A percentile compares a stretch with the other conserved stretches of the same genome.
Evolutionary conservation across 176 grass and related monocot species (phyloP).

Genomic region (Bothriochloa decipiens): DNA sequence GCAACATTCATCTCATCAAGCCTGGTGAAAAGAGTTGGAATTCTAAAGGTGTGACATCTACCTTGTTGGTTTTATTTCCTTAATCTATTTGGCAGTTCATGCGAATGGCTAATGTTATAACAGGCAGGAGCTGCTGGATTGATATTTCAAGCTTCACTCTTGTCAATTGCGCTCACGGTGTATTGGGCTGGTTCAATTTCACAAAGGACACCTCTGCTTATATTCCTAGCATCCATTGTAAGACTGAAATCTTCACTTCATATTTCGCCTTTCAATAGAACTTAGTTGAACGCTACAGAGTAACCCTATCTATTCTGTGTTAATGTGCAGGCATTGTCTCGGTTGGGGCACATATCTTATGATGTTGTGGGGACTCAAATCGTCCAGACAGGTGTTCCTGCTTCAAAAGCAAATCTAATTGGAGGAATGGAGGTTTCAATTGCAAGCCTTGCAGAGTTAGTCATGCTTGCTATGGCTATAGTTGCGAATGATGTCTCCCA

Average conservation of each 20-base stretch:
- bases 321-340: conserved; percentile 73
- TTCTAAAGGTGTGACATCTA: conserved; percentile 80
- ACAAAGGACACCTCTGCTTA: conserved; percentile 60
- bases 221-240: conserved; percentile 90
- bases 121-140: conserved; percentile 96
- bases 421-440: conserved; percentile 92
- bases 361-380: conserved; percentile 97
- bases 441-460: conserved; percentile 88
- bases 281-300: background rate
- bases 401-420: conserved; percentile 93
- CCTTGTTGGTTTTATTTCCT: conserved; percentile 1
- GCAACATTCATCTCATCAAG: conserved; percentile 88
- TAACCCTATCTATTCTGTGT: conserved; percentile 26
- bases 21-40: conserved; percentile 89
- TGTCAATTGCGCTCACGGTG: conserved; percentile 68
- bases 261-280: conserved; percentile 20
- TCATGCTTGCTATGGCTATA: conserved; percentile 93
- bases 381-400: conserved; percentile 85
- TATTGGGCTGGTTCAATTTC: conserved; percentile 88
- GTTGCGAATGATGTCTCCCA: conserved; percentile 87
- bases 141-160: conserved; percentile 88
- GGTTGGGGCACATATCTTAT: conserved; percentile 96
- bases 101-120: conserved; percentile 30
- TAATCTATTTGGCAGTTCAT: conserved; percentile 24
- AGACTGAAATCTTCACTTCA: conserved; percentile 37